Conservation (phyloP, 1,139 yeast species). For the Saccharomyces hybrid region DNA sequence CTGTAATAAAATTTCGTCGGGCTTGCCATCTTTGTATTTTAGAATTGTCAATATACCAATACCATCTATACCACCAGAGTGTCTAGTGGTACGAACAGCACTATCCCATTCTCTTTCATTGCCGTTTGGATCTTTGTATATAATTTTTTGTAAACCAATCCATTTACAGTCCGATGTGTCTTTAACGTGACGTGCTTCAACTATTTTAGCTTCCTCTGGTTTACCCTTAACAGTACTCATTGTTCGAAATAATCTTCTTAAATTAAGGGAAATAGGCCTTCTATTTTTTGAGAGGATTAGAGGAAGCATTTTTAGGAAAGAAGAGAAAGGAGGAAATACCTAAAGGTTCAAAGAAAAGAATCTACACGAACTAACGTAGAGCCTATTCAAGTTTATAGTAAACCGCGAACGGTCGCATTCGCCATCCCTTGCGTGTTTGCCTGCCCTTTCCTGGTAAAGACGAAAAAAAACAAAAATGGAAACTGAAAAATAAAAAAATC, state of each 20-base stretch:
- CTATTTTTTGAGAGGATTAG: neutral
- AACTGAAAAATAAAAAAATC: neutral
- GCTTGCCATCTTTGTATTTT: conserved; percentile 39
- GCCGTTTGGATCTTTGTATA: conserved; percentile 66
- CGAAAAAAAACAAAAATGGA: neutral
- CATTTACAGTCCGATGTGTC: conserved; percentile 44
- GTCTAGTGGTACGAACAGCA: conserved; percentile 77
- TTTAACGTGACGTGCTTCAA: conserved; percentile 30
- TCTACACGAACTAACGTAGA: neutral
- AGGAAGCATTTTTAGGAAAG: neutral
- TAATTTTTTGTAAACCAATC: conserved; percentile 54
- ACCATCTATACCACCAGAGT: conserved; percentile 62
- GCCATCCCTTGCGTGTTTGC: neutral
- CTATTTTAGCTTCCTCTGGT: conserved; percentile 35
- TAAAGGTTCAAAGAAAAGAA: neutral
- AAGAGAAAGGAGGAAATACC: neutral
- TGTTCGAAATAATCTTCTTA: conserved; percentile 4
- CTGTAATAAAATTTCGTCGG: conserved; percentile 58
- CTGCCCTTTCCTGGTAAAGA: neutral
- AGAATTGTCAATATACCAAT: conserved; percentile 79
- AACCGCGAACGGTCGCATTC: neutral
- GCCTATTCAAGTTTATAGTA: neutral
- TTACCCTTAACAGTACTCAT: conserved; percentile 29
- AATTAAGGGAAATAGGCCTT: neutral
- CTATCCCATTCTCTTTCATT: conserved; percentile 68